A percentile compares a stretch with the other conserved stretches of the same genome.
Evolutionary conservation across 148 eudicot genomes (phyloP).

Genomic region (Fagopyrum homotropicum): DNA sequence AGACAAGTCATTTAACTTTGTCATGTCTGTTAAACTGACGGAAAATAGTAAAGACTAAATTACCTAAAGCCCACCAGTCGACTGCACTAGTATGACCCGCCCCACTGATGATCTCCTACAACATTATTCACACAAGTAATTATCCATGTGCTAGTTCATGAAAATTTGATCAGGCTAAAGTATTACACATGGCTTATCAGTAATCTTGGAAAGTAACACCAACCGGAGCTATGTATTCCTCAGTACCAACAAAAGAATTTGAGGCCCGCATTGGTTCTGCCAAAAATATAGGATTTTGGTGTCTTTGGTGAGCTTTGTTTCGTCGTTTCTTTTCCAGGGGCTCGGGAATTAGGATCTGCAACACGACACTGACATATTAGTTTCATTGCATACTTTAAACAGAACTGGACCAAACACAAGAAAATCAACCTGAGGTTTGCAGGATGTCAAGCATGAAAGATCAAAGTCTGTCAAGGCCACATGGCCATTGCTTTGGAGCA

Average conservation of each 20-base stretch:
- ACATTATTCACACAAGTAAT: not conserved
- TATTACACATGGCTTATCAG: not conserved
- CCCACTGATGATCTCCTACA: slow-evolving; percentile 86
- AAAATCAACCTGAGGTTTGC: slow-evolving; percentile 75
- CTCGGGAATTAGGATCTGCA: slow-evolving; percentile 69
- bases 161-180: not conserved
- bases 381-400: not conserved
- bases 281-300: slow-evolving; percentile 68
- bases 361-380: not conserved
- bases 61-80: slow-evolving; percentile 99
- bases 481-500: slow-evolving; percentile 78
- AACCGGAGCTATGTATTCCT: slow-evolving; percentile 99
- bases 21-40: no score
- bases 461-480: slow-evolving; percentile 92
- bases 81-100: slow-evolving; percentile 98
- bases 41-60: slow-evolving; percentile 11
- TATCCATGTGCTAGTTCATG: not conserved
- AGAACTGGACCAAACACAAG: not conserved
- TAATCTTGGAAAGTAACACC: slow-evolving; percentile 11
- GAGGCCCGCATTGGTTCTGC: slow-evolving; percentile 98
- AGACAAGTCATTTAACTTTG: not conserved
- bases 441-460: slow-evolving; percentile 92
- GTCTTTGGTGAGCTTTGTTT: slow-evolving; percentile 60
- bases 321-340: slow-evolving; percentile 57
- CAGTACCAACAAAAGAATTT: slow-evolving; percentile 98